Evolutionary conservation across 495 filamentous ascomycete species (phyloP), one percentile per base, ranked within the genome.

Genomic region (Neurospora sp.): DNA sequence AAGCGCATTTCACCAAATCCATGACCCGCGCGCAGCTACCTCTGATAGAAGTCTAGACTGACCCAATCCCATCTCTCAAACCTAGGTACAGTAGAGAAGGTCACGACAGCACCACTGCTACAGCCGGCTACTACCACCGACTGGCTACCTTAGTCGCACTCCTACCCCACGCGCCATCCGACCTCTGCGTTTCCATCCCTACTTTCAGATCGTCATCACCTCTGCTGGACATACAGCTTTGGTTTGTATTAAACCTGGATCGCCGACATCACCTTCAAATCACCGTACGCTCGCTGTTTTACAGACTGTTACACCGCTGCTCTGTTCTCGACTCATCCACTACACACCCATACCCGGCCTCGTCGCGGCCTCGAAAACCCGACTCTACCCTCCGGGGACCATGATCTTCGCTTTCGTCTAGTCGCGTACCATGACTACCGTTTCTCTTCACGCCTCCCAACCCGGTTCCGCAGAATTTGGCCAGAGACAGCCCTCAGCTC

Each of bases 341-440:
- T 65, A 59, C 20, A 59, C 4, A 59, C 48, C n/a, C 48, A 27
- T 27, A 35, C 53, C 53, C 53, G 53, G 53, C 53, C 27, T 65
- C 27, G 53, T 31, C 53, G 27, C 27, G 53, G 53, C 53, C 53
- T 65, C 27, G 53, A 35, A 65, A 61, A 35, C 31, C 53, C 53
- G 53, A 37, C 53, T 65, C 53, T 65, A 18, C 31, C 53, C 48
- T 35, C 41, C 44, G 68, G 59, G 39, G 70, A 76, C 40, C 72
- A 78, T 78, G 79, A 45, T 74, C 18, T 45, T n/a, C 41, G 35
- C 35, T 59, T 69, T n/a, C 27, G 14, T 9, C 10, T 77, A 80
- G 70, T 70, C 42, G 53, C 53, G 27, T 68, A 79, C 68, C 44
- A 81, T 81, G 80, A 78, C 80, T 72, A 75, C 79, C 53, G 71